Base-by-base conservation (phyloP, 352 stramenopile genomes). In the Globisporangium nodosum region DNA sequence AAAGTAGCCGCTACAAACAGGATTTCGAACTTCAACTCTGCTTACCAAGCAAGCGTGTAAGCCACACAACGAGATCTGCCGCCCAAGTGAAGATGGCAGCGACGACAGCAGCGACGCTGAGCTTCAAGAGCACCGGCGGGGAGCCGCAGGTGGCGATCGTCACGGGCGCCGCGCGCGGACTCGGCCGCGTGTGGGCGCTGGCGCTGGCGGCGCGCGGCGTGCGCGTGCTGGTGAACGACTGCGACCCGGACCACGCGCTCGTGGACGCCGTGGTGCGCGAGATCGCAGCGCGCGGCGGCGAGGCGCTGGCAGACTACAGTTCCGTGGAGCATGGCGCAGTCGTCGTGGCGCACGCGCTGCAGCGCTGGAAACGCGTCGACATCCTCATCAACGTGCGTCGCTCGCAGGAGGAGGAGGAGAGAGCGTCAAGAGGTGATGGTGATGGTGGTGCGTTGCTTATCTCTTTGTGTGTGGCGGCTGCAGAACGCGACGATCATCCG, bases 311-410 rank as follows among this genome's bases (percentile, higher is more conserved):
- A 1, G 71, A 88, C 49, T 71, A 77, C 64, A 56, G 85, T 64
- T 74, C 64, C 51, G 76, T 85, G 16, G 71, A 66, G 52, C 65
- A 88, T 5, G 80, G 77, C 37, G 65, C 39, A 0, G 68, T 68
- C 42, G 74, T 87, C 35, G 74, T 82, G 2, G 67, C 73, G 55
- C 74, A 60, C 2, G 74, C 72, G 4, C 49, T 87, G 55, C 65
- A 83, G 37, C 54, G 52, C 39, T 90, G 79, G 54, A 57, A 73
- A 7, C 70, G 78, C 37, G 58, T 90, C 31, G 78, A 90, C 56
- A 90, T 90, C 64, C 74, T 90, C 59, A 86, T 90, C 60, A 90
- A 90, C 62, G 77, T 87, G 69, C 56, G 70, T 49, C n/a, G 31
- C 16, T 56, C 20, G 16, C 18, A 31, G 15, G 0, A n/a, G 15